These are phyloP conservation scores for Rubia yunnanensis DNA, from an alignment of 257 asterid species.

Conservation along the genomic window DNA sequence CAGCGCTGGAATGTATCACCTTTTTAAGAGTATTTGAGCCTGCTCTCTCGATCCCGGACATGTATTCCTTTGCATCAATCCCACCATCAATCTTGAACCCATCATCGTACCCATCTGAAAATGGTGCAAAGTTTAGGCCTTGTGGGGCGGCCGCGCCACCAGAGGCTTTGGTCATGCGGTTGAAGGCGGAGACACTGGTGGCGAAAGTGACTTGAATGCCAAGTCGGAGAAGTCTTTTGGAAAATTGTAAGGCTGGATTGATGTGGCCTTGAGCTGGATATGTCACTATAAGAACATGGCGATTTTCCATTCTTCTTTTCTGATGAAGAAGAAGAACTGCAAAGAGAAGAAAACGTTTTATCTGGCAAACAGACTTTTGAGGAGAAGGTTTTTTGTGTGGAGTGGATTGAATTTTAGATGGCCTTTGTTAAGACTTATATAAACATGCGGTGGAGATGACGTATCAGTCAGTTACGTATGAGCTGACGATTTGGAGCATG, in stretches of 20 bases:
- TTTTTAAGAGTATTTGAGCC: slow-evolving; percentile 17
- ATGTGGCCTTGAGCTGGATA: slow-evolving; percentile 1
- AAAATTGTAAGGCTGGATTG: neutral
- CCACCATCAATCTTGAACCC: neutral
- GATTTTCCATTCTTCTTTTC: neutral
- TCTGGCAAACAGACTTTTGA: slow-evolving; percentile 9
- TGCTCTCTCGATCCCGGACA: slow-evolving; percentile 13
- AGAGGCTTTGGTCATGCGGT: neutral
- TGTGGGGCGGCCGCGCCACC: neutral
- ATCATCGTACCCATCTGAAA: slow-evolving; percentile 22
- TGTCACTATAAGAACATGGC: neutral
- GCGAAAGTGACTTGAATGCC: neutral
- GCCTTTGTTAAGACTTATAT: no score
- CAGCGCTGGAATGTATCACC: slow-evolving; percentile 10
- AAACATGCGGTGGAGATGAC: neutral
- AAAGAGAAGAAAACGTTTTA: no score
- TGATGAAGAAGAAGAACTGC: no score
- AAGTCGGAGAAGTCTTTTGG: neutral
- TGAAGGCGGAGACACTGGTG: neutral
- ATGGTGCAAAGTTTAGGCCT: slow-evolving; percentile 18
- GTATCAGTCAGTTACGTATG: neutral
- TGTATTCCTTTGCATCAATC: slow-evolving; percentile 9
- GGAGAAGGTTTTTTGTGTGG: slow-evolving; percentile 4
- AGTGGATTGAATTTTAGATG: no score
- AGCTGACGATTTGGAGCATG: neutral